Evolutionary conservation across 495 filamentous ascomycete species (phyloP), one percentile per base, ranked within the genome.

Genomic region (Elasticomyces elasticus): DNA sequence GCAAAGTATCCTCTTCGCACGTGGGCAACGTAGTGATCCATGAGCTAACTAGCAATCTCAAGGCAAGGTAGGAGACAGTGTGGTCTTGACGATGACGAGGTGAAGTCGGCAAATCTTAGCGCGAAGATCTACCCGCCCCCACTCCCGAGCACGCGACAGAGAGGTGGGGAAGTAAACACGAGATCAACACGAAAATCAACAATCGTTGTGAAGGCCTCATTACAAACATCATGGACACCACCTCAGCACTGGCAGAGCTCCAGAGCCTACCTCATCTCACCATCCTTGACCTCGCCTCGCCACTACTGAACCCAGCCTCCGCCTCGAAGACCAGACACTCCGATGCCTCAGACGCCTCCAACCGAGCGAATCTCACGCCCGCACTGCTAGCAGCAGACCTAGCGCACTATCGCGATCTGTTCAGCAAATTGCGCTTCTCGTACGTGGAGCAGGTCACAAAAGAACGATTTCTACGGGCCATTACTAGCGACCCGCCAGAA

Each of bases 371-470:
- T 47, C 79, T 83, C 0, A 87, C 83, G 15, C 86, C 88, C 0
- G 79, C 83, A 9, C 83, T 80, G 13, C 75, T 95, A 5, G 83
- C 89, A 56, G 86, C 86, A 25, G 89, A 95, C 66, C 73, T 95
- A n/a, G 73, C 78, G 48, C 89, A 95, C 67, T 95, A 95, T 69
- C 85, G 85, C 76, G 92, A 96, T 71, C 79, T 97, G 26, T 97
- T 96, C 69, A 84, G 87, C 38, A 96, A 96, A 71, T 79, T 98
- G 25, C 87, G 89, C 65, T 97, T 97, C 74, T 94, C 87, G 60
- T 97, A 87, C 69, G 77, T 87, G 55, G 85, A 88, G 66, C 85
- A 88, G 67, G 79, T 86, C 31, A 86, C 84, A 41, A 87, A 87
- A 63, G 85, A 89, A 63, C 86, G 86, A 57, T 86, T 86, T 66